Base-by-base conservation (phyloP, 202 grass and related monocot genomes). In the Digitaria exilis region DNA sequence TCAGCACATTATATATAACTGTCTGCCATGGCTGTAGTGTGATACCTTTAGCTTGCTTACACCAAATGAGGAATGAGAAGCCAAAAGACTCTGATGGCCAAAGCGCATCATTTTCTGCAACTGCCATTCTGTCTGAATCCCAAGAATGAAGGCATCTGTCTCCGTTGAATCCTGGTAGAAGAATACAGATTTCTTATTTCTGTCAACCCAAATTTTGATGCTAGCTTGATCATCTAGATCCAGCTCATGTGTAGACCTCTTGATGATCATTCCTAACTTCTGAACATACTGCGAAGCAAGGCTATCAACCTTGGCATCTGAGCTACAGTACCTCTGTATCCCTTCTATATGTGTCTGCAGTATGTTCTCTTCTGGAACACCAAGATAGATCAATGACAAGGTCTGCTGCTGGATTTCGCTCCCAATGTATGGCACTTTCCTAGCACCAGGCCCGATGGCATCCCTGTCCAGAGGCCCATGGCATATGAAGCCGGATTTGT, bases 241-340 rank as follows among this genome's bases (percentile, higher is more conserved):
- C 67, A 97, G 63, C 82, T 94, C 95, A 88, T 94, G 95, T 9
- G 92, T 94, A 32, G 95, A 97, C 37, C 95, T 90, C 82, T 94
- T 94, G 80, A 97, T 97, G 82, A 97, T 97, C 92, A 93, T 97
- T 57, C 92, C 92, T 80, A 97, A 79, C 86, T 97, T 97, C 63
- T 97, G 95, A 42, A 97, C 95, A 84, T 97, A 97, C 80, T 94
- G 95, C 0, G 95, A 92, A 42, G 95, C 90, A 11, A 91, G 65
- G 56, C 68, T 91, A 88, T 94, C 88, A 39, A 93, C 84, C 28
- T 77, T 91, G 4, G 90, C 71, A 45, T 97, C 87, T 24, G 88
- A 80, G 37, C 88, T 84, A 61, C 90, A 97, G 67, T 94, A 97
- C 43, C 95, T 86, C 6, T 97, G 88, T 76, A 97, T 83, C 22